Evolutionary conservation across 768 basidiomycete genomes (phyloP), one percentile per base, ranked within the genome.

Genomic region (Leccinum olivaceopallidum): DNA sequence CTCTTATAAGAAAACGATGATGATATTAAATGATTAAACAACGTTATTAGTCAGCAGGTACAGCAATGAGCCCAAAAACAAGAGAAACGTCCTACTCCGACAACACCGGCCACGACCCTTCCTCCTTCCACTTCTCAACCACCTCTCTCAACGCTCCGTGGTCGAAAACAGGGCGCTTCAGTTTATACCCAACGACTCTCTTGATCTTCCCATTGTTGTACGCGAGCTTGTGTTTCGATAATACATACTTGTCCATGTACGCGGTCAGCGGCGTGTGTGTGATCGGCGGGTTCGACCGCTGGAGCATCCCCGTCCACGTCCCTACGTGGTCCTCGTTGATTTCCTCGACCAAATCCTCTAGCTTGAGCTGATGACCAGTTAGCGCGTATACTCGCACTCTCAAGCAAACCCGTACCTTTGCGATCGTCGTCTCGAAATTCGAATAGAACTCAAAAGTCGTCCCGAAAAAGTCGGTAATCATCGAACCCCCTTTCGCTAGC

Each of bases 301-400:
- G 75, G 65, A 92, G 81, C 88, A 95, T 92, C 70, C 90, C 81
- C 8, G 86, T 90, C 93, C 93, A 95, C 12, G 83, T 85, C 56
- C 83, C 78, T 34, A 92, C 89, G 68, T 95, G 92, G 53, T 86
- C 83, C 69, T 93, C 91, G 69, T 94, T 94, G 68, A 92, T 90
- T 53, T 92, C 89, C 68, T 93, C 90, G 7, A 92, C 83, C 44
- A 82, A 73, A 63, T 92, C 89, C 57, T 90, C 87, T 28, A 84
- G 78, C 50, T 78, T 81, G 65, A 90, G 76, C 87, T 91, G 66
- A 26, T 32, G 14, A 32, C 5, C 20, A 1, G 20, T 63, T 34
- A 67, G 44, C 18, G 51, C 8, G 36, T 44, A n/a, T 0, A 48
- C 2, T 26, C 28, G n/a, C 22, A 56, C 32, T 16, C 55, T 37